Evolutionary conservation across 768 basidiomycete species (phyloP), one percentile per base, ranked within the genome.

Genomic region (Russula lepida): DNA sequence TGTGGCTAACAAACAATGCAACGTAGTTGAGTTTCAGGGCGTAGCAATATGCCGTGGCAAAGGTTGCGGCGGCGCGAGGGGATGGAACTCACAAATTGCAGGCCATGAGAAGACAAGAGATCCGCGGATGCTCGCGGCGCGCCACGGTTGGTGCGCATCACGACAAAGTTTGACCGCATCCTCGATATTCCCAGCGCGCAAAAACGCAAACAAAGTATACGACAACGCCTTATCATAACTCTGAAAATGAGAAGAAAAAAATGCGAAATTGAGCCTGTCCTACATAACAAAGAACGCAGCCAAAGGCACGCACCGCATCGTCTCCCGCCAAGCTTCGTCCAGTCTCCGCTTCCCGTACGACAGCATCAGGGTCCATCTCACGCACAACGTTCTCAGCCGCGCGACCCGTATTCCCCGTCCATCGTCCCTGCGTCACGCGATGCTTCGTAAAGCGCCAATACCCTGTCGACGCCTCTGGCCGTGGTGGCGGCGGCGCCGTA

Each of bases 71-170:
- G 30, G 15, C 35, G 35, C 12, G 15, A 35, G 5, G 35, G 35
- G 35, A n/a, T n/a, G n/a, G 32, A 12, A 74, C 82, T 51, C 66
- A 89, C 89, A 81, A 3, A 94, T 79, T 0, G 82, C 80, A 48
- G 77, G 77, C 88, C 92, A 94, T 33, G 79, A 77, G 68, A 92
- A 95, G 21, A 92, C 71, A 30, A 84, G 72, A 1, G 90, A 87
- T 1, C 95, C 95, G 6, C 89, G 84, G 46, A 98, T 82, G 58
- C 85, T 89, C 1, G 94, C 92, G 2, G 92, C 92, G 25, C 93
- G 80, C 95, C 95, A 98, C 0, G 92, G 88, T 65, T 95, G 90
- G 64, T 92, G 86, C 0, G 88, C 87, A 67, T 83, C 84, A 65
- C 85, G 76, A 69, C 92, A 94, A 19, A 92, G 73, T 35, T 90